Evolutionary conservation across 306 rosid species (phyloP).

Genomic region (Inga laurina): DNA sequence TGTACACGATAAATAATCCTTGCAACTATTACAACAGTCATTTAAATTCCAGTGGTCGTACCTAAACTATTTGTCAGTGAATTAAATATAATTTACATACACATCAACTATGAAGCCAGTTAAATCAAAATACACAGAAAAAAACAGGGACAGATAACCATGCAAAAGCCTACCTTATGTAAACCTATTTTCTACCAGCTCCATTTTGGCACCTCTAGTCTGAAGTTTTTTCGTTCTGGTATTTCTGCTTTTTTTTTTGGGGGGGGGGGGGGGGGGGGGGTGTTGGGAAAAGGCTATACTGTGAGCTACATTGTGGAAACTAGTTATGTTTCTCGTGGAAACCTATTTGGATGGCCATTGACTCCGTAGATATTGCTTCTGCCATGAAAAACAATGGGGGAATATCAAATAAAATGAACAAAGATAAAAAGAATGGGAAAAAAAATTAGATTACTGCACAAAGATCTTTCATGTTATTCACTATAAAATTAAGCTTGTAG

Average conservation of each 20-base stretch:
- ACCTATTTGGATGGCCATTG: constrained; percentile 44
- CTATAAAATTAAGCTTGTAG: neutral
- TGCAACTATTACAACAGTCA: neutral
- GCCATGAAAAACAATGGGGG: constrained; percentile 36
- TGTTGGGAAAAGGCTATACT: constrained; percentile 19
- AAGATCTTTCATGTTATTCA: constrained; percentile 10
- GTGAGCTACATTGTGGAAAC: constrained; percentile 29
- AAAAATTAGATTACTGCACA: neutral
- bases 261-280: neutral
- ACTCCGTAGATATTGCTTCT: constrained; percentile 39
- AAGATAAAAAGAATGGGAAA: neutral
- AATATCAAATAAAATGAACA: constrained; percentile 29
- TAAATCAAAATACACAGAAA: neutral
- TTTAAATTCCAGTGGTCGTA: neutral
- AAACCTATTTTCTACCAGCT: neutral
- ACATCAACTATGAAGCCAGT: neutral
- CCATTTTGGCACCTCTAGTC: neutral
- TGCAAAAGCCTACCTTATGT: neutral
- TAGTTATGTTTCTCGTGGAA: constrained; percentile 39
- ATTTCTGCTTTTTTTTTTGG: neutral
- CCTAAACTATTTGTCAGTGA: neutral
- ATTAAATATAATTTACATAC: neutral
- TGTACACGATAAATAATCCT: neutral
- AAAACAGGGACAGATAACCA: neutral
- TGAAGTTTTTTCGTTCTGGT: neutral